Conservation (phyloP, 495 filamentous ascomycete species). For the Pyrenula aspistea region DNA sequence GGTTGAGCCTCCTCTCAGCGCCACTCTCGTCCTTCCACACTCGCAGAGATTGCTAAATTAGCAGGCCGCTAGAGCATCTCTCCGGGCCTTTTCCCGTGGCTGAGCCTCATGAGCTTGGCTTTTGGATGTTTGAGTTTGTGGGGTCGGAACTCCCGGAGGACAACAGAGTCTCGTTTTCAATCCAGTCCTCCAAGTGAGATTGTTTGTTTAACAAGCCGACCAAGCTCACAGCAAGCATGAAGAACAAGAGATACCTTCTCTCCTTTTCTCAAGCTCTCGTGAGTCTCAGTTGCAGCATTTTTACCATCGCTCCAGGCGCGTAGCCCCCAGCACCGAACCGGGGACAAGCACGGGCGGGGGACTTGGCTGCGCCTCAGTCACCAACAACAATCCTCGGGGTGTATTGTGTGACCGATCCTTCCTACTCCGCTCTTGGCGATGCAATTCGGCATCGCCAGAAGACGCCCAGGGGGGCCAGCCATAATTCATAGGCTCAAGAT, state of each 20-base stretch:
- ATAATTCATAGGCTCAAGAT: background rate
- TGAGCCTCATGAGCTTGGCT: background rate
- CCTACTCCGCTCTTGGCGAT: background rate
- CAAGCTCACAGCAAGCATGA: background rate
- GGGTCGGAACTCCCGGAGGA: background rate
- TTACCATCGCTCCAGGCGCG: background rate
- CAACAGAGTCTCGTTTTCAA: background rate
- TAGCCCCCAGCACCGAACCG: background rate
- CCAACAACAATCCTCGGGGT: background rate
- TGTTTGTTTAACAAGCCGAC: background rate
- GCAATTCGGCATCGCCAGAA: too few species aligned
- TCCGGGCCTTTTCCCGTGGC: background rate
- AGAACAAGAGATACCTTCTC: background rate
- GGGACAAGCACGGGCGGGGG: too few species aligned
- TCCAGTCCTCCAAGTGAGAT: background rate
- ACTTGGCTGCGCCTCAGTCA: background rate
- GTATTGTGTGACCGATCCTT: background rate
- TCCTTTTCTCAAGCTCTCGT: background rate
- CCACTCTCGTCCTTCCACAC: background rate
- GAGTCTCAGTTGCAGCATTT: background rate
- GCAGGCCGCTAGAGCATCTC: background rate
- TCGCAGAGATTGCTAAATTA: too few species aligned
- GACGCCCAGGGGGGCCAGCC: too few species aligned
- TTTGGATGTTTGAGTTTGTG: background rate
- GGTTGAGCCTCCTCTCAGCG: background rate